Evolutionary conservation across 2,329 filamentous ascomycete genomes (phyloP).

Genomic region (Xenosphaeropsis pyriputrescens): DNA sequence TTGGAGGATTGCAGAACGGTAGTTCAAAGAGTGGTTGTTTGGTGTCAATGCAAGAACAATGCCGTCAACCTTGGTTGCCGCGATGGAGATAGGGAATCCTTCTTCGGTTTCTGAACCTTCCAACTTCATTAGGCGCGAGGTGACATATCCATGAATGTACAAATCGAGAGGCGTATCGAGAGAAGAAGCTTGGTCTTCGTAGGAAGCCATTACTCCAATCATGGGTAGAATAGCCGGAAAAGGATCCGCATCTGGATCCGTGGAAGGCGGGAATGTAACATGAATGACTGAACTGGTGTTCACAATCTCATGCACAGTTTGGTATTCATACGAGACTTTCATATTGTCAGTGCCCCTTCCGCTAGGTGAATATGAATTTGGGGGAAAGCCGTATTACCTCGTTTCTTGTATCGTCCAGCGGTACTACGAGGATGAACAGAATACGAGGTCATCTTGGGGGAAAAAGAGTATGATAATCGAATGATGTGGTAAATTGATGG

Average conservation of each 20-base stretch:
- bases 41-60: slow-evolving; percentile 68
- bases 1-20: slow-evolving; percentile 63
- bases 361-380: neutral
- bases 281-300: slow-evolving; percentile 61
- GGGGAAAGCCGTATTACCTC: neutral
- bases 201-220: slow-evolving; percentile 73
- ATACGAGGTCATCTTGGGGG: neutral
- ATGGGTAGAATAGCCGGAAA: slow-evolving; percentile 72
- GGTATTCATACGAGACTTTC: slow-evolving; percentile 39
- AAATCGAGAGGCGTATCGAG: slow-evolving; percentile 53
- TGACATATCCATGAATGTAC: slow-evolving; percentile 79
- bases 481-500: too few species aligned
- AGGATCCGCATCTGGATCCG: slow-evolving; percentile 20
- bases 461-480: too few species aligned
- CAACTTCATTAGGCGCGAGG: slow-evolving; percentile 59
- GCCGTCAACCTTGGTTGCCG: slow-evolving; percentile 64
- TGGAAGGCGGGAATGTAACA: slow-evolving; percentile 57
- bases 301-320: slow-evolving; percentile 59
- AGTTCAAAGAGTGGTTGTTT: slow-evolving; percentile 75
- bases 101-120: slow-evolving; percentile 10
- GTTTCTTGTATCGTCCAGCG: neutral
- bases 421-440: neutral
- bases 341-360: neutral
- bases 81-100: slow-evolving; percentile 57
- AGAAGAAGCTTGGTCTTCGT: slow-evolving; percentile 41